A percentile compares a stretch with the other conserved stretches of the same genome.
Evolutionary conservation across 148 eudicot species (phyloP).

Genomic region (Pharnaceum exiguum): DNA sequence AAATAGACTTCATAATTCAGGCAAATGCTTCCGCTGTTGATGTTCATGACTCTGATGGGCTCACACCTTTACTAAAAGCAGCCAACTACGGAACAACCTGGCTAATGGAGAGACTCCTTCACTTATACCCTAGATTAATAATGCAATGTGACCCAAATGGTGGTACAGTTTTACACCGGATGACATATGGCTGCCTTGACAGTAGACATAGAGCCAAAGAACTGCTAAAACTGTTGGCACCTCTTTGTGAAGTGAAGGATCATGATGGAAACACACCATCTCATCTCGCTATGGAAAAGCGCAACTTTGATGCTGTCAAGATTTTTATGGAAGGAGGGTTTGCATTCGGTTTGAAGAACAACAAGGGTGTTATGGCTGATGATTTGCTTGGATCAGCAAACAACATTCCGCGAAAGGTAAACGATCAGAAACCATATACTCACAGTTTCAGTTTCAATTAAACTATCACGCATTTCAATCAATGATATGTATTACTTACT

Average conservation of each 20-base stretch:
- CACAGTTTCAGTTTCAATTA: no score
- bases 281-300: constrained; percentile 2
- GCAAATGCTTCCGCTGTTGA: constrained; percentile 6
- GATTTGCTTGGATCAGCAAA: constrained; percentile 2
- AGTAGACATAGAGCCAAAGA: no score
- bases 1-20: neutral
- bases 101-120: neutral
- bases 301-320: neutral
- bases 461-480: no score
- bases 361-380: neutral
- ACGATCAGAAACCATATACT: neutral
- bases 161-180: constrained; percentile 4
- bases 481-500: no score
- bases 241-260: neutral
- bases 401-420: constrained; percentile 1
- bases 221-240: neutral
- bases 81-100: neutral
- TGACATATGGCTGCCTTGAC: neutral
- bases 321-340: constrained; percentile 7
- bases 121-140: neutral
- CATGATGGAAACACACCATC: neutral
- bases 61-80: constrained; percentile 2
- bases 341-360: neutral
- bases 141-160: constrained; percentile 2
- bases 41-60: neutral